Evolutionary conservation across 345 rosid genomes (phyloP).

Genomic region (Eucalyptus pauciflora): DNA sequence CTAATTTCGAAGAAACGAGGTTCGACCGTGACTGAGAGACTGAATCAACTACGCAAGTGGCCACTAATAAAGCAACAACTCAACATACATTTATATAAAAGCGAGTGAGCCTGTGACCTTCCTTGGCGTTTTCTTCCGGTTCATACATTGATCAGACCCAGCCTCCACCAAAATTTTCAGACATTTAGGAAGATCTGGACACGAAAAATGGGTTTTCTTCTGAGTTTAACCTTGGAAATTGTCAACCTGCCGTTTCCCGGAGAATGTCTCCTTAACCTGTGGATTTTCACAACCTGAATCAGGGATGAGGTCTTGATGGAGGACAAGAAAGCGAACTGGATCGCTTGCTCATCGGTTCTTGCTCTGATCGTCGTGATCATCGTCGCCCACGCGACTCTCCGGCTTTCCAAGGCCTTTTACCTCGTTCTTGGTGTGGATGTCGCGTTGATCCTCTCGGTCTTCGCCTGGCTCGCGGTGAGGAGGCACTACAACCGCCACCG

Average conservation of each 20-base stretch:
- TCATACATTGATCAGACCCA: neutral
- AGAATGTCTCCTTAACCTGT: neutral
- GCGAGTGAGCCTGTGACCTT: neutral
- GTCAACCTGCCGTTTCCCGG: neutral
- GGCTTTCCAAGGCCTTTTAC: slow-evolving; percentile 59
- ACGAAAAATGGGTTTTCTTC: neutral
- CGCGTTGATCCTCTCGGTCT: slow-evolving; percentile 48
- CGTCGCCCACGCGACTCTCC: slow-evolving; percentile 22
- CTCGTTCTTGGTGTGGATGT: slow-evolving; percentile 52
- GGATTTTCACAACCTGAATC: neutral
- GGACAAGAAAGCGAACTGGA: slow-evolving; percentile 48
- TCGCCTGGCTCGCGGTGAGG: slow-evolving; percentile 26
- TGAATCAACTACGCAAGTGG: neutral
- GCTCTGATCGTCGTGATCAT: slow-evolving; percentile 28
- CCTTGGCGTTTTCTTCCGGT: neutral
- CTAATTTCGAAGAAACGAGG: neutral
- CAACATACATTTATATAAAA: neutral
- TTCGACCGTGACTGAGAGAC: neutral
- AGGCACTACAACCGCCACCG: slow-evolving; percentile 31
- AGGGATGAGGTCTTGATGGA: slow-evolving; percentile 44
- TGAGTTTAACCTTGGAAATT: neutral
- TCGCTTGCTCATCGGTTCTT: slow-evolving; percentile 8
- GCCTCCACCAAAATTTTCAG: neutral
- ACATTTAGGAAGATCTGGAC: neutral
- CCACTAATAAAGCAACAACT: neutral